phyloP scores from a whole-genome alignment of 2,329 filamentous ascomycete species.

The Whalleya microplaca region DNA sequence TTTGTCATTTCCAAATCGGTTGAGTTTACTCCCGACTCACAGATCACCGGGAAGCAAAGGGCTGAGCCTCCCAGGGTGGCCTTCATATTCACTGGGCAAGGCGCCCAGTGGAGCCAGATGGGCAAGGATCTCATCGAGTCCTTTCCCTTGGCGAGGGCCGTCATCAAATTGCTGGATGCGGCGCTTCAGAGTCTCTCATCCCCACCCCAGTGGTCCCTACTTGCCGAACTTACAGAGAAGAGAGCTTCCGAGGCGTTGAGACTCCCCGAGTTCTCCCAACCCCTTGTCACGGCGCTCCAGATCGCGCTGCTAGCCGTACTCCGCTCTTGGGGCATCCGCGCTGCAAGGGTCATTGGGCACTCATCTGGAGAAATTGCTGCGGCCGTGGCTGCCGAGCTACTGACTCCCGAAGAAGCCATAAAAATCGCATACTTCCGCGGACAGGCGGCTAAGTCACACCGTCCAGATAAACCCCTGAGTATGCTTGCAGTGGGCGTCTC shows the following conservation, averaged over 20 bases:
- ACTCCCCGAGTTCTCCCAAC: constrained; percentile 37
- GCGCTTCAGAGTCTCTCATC: too few relatives aligned
- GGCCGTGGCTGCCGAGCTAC: constrained; percentile 31
- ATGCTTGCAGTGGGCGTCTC: constrained; percentile 38
- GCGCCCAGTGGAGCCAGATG: constrained; percentile 22
- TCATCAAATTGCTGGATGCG: too few relatives aligned
- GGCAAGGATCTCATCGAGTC: constrained; percentile 14
- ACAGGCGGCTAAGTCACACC: constrained; percentile 14
- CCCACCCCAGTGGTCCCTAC: too few relatives aligned
- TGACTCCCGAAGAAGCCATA: constrained; percentile 32
- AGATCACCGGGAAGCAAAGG: too few relatives aligned
- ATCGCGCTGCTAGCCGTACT: constrained; percentile 38
- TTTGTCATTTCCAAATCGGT: too few relatives aligned
- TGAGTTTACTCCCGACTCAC: too few relatives aligned
- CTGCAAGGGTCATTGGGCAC: constrained; percentile 34
- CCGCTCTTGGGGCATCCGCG: constrained; percentile 27
- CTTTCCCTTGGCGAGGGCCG: too few relatives aligned
- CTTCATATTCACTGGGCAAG: constrained; percentile 8
- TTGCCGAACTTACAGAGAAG: constrained; percentile 16
- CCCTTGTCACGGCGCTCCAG: constrained; percentile 43
- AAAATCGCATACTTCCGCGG: constrained; percentile 39
- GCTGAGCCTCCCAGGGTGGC: background rate
- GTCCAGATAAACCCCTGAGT: constrained; percentile 29
- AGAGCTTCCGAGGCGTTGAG: constrained; percentile 21
- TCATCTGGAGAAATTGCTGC: constrained; percentile 40